Evolutionary conservation across 2,329 filamentous ascomycete genomes (phyloP), one percentile per base, ranked within the genome.

Genomic region (Bisporella sp.): DNA sequence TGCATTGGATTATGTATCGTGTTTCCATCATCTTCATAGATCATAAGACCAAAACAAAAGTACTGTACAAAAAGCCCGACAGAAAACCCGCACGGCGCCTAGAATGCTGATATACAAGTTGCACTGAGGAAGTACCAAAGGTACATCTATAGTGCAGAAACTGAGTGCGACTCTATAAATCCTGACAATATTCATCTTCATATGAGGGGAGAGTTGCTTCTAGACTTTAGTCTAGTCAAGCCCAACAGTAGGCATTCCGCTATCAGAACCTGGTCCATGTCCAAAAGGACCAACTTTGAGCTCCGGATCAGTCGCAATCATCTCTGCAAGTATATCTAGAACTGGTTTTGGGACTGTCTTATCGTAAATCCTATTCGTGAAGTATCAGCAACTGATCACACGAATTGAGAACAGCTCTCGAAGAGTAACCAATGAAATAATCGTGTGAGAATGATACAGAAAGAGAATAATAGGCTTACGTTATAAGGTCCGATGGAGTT

Each of bases 331-430:
- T 62, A 97, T 85, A 70, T 99, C 92, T 62, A 99, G 84, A 63
- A 97, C 88, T 56, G 91, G 84, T 87, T 96, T 96, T 62, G 92
- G 86, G 43, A 97, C 91, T 32, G 93, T 97, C 81, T 95, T 96
- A 71, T 99, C 93, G 72, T 99, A 99, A 70, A 99, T 96, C n/a
- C 35, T 37, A n/a, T 37, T n/a, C 35, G 3, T 21, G 21, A 21
- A 37, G 35, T 37, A n/a, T 37, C n/a, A 37, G 35, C 35, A 37
- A 21, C 21, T 21, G 21, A 21, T 21, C 21, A 21, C 21, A 21
- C 21, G 21, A 21, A 21, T 21, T 21, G 21, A 21, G 21, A 21
- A 21, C 21, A 21, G 21, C 21, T 21, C 21, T 21, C 3, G 21
- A 21, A 21, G 21, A 21, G 21, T 21, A 21, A 21, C 21, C 21